phyloP scores from a whole-genome alignment of 1,139 yeast species.

The Pichia sp. region DNA sequence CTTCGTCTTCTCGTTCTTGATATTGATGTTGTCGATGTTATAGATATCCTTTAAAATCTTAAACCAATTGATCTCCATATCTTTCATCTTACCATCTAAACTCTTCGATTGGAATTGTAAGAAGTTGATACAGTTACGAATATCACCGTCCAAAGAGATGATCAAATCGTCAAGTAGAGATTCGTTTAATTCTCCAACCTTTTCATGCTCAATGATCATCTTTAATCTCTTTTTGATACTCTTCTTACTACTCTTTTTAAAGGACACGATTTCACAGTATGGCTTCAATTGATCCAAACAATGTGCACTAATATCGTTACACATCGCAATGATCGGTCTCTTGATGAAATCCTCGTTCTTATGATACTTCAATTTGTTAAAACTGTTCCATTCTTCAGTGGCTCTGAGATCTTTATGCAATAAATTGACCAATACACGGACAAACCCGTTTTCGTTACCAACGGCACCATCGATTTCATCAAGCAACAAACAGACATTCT shows the following conservation, averaged over 20 bases:
- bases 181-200: constrained; percentile 29
- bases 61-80: constrained; percentile 60
- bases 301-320: constrained; percentile 79
- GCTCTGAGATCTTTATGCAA: constrained; percentile 59
- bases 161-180: constrained; percentile 55
- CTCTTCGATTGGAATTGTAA: constrained; percentile 58
- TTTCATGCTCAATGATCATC: constrained; percentile 50
- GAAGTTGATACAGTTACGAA: constrained; percentile 81
- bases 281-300: constrained; percentile 74
- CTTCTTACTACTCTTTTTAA: constrained; percentile 57
- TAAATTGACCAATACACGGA: constrained; percentile 63
- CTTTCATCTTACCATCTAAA: constrained; percentile 39
- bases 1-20: constrained; percentile 37
- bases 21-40: constrained; percentile 38
- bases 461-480: constrained; percentile 91
- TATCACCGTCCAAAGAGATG: constrained; percentile 75
- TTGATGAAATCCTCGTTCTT: constrained; percentile 44
- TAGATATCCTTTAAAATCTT: constrained; percentile 54
- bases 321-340: constrained; percentile 90
- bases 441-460: constrained; percentile 68
- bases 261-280: constrained; percentile 66
- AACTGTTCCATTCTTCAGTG: constrained; percentile 33
- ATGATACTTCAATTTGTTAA: constrained; percentile 23
- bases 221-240: constrained; percentile 47
- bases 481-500: constrained; percentile 77